Percentiles rank a stretch among this genome's conserved stretches.
Evolutionary conservation across 805 yeast species (phyloP).

Genomic region (Wickerhamiella brachini): DNA sequence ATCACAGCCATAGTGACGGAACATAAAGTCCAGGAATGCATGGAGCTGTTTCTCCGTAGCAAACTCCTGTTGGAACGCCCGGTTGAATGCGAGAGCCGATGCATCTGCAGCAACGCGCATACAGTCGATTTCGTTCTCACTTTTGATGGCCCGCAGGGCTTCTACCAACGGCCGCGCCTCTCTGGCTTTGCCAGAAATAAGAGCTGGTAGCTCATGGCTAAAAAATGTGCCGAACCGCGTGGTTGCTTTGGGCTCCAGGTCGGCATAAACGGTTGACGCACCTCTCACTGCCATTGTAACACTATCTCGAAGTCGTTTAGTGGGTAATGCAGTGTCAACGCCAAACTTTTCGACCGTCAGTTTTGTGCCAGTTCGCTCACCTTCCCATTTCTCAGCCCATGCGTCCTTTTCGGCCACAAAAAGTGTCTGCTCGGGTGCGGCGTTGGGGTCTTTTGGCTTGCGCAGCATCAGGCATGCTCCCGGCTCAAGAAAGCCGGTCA

Average conservation of each 20-base stretch:
- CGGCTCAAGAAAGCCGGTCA: slow-evolving; percentile 91
- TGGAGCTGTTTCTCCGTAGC: slow-evolving; percentile 65
- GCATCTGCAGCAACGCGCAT: slow-evolving; percentile 76
- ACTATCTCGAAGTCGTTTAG: slow-evolving; percentile 5
- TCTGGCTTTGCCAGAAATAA: background rate
- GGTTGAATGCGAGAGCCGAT: slow-evolving; percentile 71
- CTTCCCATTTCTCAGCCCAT: slow-evolving; percentile 85
- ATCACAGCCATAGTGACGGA: slow-evolving; percentile 80
- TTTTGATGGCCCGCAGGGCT: slow-evolving; percentile 47
- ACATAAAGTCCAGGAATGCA: slow-evolving; percentile 68
- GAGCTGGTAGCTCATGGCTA: slow-evolving; percentile 14
- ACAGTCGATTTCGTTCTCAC: slow-evolving; percentile 57
- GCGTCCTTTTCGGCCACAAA: slow-evolving; percentile 75
- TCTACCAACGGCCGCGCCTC: slow-evolving; percentile 16
- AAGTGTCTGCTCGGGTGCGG: slow-evolving; percentile 47
- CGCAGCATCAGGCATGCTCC: slow-evolving; percentile 46
- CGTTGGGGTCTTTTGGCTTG: slow-evolving; percentile 31
- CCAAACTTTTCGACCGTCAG: slow-evolving; percentile 77
- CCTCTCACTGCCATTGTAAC: slow-evolving; percentile 8
- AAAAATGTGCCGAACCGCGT: slow-evolving; percentile 14
- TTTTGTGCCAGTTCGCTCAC: slow-evolving; percentile 72
- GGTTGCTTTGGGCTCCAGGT: slow-evolving; percentile 14
- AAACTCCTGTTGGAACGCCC: slow-evolving; percentile 52
- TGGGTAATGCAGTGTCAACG: slow-evolving; percentile 54
- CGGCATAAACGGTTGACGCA: slow-evolving; percentile 14